A percentile compares a stretch with the other conserved stretches of the same genome.
phyloP scores from a whole-genome alignment of 2,329 filamentous ascomycete species.

The Penicillium hesseltinei region DNA sequence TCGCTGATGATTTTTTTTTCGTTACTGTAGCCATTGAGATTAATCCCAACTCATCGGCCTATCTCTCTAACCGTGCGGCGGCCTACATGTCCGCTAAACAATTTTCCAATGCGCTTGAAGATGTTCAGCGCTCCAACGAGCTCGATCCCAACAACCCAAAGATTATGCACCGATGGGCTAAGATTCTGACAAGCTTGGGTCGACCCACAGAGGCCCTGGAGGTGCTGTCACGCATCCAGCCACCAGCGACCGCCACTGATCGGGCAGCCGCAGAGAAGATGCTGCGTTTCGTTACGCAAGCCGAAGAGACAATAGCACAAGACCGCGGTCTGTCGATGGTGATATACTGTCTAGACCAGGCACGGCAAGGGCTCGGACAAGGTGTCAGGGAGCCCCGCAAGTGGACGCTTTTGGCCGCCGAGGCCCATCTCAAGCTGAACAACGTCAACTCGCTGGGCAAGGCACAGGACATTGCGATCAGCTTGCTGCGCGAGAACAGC shows the following conservation, averaged over 20 bases:
- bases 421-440: constrained; percentile 90
- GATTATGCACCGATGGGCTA: constrained; percentile 80
- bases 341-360: constrained; percentile 85
- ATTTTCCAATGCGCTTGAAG: constrained; percentile 77
- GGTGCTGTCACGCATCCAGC: constrained; percentile 76
- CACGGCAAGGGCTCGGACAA: constrained; percentile 72
- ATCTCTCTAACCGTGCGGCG: constrained; percentile 90
- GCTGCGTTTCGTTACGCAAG: constrained; percentile 76
- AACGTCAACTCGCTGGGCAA: constrained; percentile 85
- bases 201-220: constrained; percentile 82
- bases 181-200: constrained; percentile 85
- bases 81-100: constrained; percentile 86
- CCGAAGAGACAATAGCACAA: constrained; percentile 70
- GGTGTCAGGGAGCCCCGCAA: constrained; percentile 81
- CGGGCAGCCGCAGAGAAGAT: constrained; percentile 79
- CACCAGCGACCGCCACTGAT: constrained; percentile 80
- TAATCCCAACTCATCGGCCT: constrained; percentile 80
- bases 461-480: constrained; percentile 89
- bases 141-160: constrained; percentile 84
- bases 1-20: constrained; percentile 16
- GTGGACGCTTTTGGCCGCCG: constrained; percentile 89
- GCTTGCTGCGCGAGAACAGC: constrained; percentile 77
- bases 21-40: constrained; percentile 71
- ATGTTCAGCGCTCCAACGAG: constrained; percentile 78
- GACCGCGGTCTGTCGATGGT: constrained; percentile 87